Evolutionary conservation across 495 filamentous ascomycete species (phyloP), one percentile per base, ranked within the genome.

Genomic region (Parachaetomium inaequale): DNA sequence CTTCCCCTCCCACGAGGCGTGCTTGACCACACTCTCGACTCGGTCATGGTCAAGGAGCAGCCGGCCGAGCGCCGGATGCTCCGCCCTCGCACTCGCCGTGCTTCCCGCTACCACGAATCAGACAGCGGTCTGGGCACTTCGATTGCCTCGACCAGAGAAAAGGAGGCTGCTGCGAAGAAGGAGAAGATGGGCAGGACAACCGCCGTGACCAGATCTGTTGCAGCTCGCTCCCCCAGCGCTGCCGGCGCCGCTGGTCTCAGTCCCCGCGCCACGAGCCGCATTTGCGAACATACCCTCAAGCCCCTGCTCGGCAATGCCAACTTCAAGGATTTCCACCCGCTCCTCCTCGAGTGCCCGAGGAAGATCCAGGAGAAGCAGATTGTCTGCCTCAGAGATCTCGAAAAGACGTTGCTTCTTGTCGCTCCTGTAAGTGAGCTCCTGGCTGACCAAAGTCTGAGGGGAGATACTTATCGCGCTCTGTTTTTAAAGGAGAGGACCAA

Each of bases 401-500:
- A 96, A 76, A 95, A 95, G 82, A 91, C 88, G 14, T 76, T 96
- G 51, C 82, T 96, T 65, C 90, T 88, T 74, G 80, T 93, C 62
- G 90, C 92, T 75, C 90, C 89, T 65, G 92, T 95, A 84, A 93
- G 92, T 94, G 75, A 75, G 66, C 70, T 74, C 57, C 55, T 68
- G 36, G 71, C 70, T 75, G 74, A 79, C 68, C 70, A 75, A 72
- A 79, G 76, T 68, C 76, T 79, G 68, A 78, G 80, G 78, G 78
- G 75, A 76, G 78, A 84, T 81, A 79, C 88, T 93, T 84, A 91
- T 87, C 77, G 75, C 74, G 78, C 66, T 68, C 76, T 79, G 76
- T 73, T 77, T 74, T 76, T 86, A 73, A 88, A 94, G 89, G 89
- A 88, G 72, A 88, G 84, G 64, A 82, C 90, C 64, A 83, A 82